Evolutionary conservation across 148 eudicot genomes (phyloP), one percentile per base, ranked within the genome.

Genomic region (Rheum nobile): DNA sequence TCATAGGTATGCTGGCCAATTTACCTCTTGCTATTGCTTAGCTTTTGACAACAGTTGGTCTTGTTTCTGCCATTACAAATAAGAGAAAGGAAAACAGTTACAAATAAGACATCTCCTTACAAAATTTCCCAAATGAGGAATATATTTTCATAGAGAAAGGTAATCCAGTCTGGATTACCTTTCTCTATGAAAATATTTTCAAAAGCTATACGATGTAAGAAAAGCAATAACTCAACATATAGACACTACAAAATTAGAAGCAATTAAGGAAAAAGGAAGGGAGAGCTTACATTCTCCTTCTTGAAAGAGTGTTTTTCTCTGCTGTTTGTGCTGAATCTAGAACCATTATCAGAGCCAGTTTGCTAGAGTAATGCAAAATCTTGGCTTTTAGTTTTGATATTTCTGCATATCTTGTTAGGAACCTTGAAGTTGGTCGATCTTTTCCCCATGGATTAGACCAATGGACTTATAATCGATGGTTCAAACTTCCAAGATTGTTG

Each of bases 201-300:
- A n/a, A n/a, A 67, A 31, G 22, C 39, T 68, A 28, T 31, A 68
- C 13, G 37, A 1, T 68, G 24, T 24, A 31, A 34, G 22, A 21
- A 71, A 1, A 19, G n/a, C 5, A 39, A 41, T 4, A 21, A 24
- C 19, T 14, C 17, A 28, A 11, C 5, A 72, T 14, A 55, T 14
- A 2, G 14, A 13, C 47, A 74, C 54, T 72, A 22, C 43, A 37
- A 78, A 71, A 14, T 68, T 3, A 26, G 47, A 73, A 35, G 4
- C 72, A 31, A 48, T 34, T 70, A 2, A 26, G 37, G 63, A 72
- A 44, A 74, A 63, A 34, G 13, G 14, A 28, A 21, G 48, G 67
- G 71, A 65, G 39, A 48, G 75, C 90, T 79, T 85, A 92, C 98
- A 75, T 74, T 85, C 17, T 80, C 89, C 42, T 77, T 80, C 72